These are phyloP conservation scores for Geotrichum restrictum DNA, from an alignment of 1,139 yeast species.

Conservation along the genomic window DNA sequence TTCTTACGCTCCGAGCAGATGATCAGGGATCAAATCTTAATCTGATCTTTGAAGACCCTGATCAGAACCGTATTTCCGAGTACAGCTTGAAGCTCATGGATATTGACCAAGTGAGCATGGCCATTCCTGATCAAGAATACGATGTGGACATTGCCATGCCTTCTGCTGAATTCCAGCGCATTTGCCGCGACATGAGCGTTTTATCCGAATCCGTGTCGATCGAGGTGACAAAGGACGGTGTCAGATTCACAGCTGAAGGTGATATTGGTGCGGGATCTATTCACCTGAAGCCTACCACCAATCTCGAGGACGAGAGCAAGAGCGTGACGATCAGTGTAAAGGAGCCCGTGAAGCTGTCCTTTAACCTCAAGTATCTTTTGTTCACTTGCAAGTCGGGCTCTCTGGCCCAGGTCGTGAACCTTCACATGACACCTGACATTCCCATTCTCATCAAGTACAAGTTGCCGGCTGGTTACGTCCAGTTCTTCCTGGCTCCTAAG, in stretches of 20 bases:
- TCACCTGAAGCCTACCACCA: conserved; percentile 77
- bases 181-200: conserved; percentile 81
- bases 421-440: conserved; percentile 83
- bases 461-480: conserved; percentile 86
- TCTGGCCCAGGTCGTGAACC: conserved; percentile 69
- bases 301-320: conserved; percentile 74
- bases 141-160: conserved; percentile 87
- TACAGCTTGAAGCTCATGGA: conserved; percentile 91
- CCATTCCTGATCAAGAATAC: conserved; percentile 90
- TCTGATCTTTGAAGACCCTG: conserved; percentile 77
- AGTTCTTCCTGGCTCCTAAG: conserved; percentile 96
- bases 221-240: conserved; percentile 85
- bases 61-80: conserved; percentile 87
- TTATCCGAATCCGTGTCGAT: conserved; percentile 84
- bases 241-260: conserved; percentile 87
- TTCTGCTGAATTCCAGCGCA: conserved; percentile 79
- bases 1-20: conserved; percentile 83
- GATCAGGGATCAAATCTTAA: conserved; percentile 81
- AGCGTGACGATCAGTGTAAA: conserved; percentile 72
- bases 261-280: conserved; percentile 87
- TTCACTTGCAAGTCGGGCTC: conserved; percentile 91
- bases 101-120: conserved; percentile 89
- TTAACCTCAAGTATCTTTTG: conserved; percentile 83
- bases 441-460: conserved; percentile 94
- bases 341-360: conserved; percentile 83